phyloP scores from a whole-genome alignment of 2,329 filamentous ascomycete genomes.

The Colletotrichum theobromicola region DNA sequence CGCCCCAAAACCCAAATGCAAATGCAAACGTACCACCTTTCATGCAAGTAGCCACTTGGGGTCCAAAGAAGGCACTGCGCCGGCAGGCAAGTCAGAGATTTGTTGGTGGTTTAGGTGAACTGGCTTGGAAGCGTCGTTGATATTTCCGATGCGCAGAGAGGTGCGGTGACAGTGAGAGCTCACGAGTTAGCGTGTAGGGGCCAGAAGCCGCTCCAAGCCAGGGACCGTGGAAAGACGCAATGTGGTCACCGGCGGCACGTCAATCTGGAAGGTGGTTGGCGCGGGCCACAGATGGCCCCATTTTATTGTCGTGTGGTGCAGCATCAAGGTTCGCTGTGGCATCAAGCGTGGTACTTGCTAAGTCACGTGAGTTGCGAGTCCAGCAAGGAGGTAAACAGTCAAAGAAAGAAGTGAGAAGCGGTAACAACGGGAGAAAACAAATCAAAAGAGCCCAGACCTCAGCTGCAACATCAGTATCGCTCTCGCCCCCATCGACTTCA shows the following conservation, averaged over 20 bases:
- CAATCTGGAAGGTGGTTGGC: conserved; percentile 3
- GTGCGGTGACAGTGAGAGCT: background rate
- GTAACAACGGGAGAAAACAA: background rate
- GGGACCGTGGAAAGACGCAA: background rate
- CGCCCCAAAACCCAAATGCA: background rate
- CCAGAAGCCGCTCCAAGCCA: background rate
- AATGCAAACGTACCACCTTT: conserved; percentile 10
- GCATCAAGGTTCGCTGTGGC: background rate
- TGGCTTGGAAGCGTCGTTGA: background rate
- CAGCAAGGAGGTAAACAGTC: background rate
- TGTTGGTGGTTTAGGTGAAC: background rate
- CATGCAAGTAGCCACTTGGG: background rate
- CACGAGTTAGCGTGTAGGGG: background rate
- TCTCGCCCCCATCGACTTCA: background rate
- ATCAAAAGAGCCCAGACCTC: background rate
- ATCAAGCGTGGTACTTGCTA: background rate
- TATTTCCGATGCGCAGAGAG: background rate
- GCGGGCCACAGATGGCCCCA: background rate
- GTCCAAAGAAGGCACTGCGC: background rate
- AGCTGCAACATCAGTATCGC: background rate
- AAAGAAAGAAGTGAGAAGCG: background rate
- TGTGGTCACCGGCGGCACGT: background rate
- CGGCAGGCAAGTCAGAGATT: background rate
- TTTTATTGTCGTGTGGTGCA: background rate
- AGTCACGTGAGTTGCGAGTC: background rate